Percentiles rank a stretch among this genome's conserved stretches.
phyloP scores from a whole-genome alignment of 2,329 filamentous ascomycete species.

The Verticillium nubilum region DNA sequence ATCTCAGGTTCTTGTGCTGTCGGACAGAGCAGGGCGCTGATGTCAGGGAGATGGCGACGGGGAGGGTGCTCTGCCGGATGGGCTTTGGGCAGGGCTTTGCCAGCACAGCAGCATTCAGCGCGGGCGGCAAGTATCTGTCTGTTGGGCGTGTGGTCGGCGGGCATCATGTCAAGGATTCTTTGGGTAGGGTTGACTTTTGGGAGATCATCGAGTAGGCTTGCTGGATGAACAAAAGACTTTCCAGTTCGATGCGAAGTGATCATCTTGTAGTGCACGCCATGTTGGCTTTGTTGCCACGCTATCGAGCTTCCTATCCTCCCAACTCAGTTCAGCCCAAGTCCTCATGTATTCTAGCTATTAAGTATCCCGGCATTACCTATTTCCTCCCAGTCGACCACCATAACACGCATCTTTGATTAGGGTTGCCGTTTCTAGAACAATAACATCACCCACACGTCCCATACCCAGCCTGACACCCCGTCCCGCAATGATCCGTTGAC shows the following conservation, averaged over 20 bases:
- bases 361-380: too few relatives aligned
- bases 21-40: slow-evolving; percentile 10
- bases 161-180: neutral
- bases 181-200: neutral
- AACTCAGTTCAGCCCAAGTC: too few relatives aligned
- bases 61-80: slow-evolving; percentile 6
- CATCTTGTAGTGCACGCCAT: too few relatives aligned
- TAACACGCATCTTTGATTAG: too few relatives aligned
- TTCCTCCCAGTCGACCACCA: too few relatives aligned
- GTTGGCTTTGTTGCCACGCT: too few relatives aligned
- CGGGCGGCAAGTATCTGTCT: neutral
- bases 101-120: slow-evolving; percentile 2
- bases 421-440: too few relatives aligned
- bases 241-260: too few relatives aligned
- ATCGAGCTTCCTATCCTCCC: too few relatives aligned
- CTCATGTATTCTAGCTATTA: too few relatives aligned
- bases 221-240: too few relatives aligned
- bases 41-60: slow-evolving; percentile 7
- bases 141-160: neutral
- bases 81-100: slow-evolving; percentile 8
- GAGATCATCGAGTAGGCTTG: neutral
- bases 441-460: slow-evolving; percentile 16
- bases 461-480: slow-evolving; percentile 28
- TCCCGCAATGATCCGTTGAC: slow-evolving; percentile 30
- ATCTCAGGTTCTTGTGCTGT: slow-evolving; percentile 7